Evolutionary conservation across 305 asterid species (phyloP).

Genomic region (Solanum aculeatissimum): DNA sequence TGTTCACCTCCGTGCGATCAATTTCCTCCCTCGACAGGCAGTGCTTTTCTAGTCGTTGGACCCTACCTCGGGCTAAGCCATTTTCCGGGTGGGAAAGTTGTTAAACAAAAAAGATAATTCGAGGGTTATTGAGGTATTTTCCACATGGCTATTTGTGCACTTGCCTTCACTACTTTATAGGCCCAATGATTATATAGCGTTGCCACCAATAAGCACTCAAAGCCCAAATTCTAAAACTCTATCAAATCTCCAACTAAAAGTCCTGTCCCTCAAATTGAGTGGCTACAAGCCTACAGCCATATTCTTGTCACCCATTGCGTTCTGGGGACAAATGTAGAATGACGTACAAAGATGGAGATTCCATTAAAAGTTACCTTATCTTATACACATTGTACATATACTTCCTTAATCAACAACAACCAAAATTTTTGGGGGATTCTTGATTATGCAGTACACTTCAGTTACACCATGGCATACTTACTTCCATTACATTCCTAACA

Average conservation of each 20-base stretch:
- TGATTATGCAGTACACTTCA: neutral
- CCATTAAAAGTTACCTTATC: neutral
- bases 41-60: too few relatives aligned
- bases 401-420: neutral
- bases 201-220: neutral
- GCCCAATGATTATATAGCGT: neutral
- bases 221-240: neutral
- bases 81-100: too few relatives aligned
- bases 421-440: neutral
- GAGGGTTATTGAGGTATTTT: too few relatives aligned
- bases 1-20: too few relatives aligned
- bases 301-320: neutral
- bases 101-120: too few relatives aligned
- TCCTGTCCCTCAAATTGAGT: neutral
- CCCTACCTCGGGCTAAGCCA: too few relatives aligned
- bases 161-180: neutral
- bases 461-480: conserved; percentile 1
- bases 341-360: neutral
- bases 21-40: too few relatives aligned
- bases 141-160: neutral
- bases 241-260: neutral
- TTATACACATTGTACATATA: neutral
- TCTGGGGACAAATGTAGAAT: neutral
- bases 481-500: neutral
- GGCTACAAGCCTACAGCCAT: neutral